A percentile compares a stretch with the other conserved stretches of the same genome.
Conservation (phyloP, 1,139 yeast species). For the Geotrichum australiense region DNA sequence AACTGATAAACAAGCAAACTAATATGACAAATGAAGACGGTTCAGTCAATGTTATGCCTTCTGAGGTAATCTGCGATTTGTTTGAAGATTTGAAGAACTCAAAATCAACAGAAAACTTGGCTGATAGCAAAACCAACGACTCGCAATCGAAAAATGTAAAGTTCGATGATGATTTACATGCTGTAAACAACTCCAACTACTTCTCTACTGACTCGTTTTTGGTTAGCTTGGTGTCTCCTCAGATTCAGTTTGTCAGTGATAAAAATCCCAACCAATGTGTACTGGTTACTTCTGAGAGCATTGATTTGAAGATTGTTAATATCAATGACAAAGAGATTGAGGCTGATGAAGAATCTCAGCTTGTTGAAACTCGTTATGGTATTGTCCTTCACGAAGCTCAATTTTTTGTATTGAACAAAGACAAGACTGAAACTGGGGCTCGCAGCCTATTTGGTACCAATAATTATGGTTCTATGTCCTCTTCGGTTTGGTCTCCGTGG, state of each 20-base stretch:
- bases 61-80: constrained; percentile 14
- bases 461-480: constrained; percentile 36
- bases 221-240: constrained; percentile 75
- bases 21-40: constrained; percentile 2
- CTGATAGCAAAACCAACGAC: background rate
- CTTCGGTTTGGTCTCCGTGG: constrained; percentile 74
- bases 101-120: constrained; percentile 6
- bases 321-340: constrained; percentile 44
- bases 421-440: constrained; percentile 40
- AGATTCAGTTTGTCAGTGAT: constrained; percentile 70
- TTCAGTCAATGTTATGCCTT: constrained; percentile 1
- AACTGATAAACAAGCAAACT: constrained; percentile 33
- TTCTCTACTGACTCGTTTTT: constrained; percentile 55
- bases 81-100: constrained; percentile 18
- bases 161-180: constrained; percentile 10
- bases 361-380: constrained; percentile 69
- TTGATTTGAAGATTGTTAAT: constrained; percentile 59
- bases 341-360: constrained; percentile 44
- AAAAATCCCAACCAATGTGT: constrained; percentile 58
- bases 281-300: constrained; percentile 62
- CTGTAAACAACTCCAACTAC: constrained; percentile 30
- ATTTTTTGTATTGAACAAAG: constrained; percentile 55
- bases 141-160: background rate
- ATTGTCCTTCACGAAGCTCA: constrained; percentile 62
- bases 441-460: constrained; percentile 38